Conservation (phyloP, 805 yeast genomes). For the Candida cerambycidarum region DNA sequence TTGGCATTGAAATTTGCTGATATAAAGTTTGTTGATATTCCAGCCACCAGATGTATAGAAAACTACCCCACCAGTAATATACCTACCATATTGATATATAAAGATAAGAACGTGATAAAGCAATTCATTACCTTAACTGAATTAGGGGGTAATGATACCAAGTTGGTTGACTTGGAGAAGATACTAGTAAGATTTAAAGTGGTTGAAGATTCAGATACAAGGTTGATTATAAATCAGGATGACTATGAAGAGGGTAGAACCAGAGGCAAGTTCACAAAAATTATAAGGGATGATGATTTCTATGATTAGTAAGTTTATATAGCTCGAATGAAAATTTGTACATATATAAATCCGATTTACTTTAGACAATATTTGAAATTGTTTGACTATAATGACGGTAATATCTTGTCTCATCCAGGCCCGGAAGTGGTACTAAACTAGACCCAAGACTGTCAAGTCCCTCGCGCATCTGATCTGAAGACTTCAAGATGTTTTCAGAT, state of each 20-base stretch:
- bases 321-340: too few relatives aligned
- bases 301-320: slow-evolving; percentile 27
- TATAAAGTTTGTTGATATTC: slow-evolving; percentile 87
- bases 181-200: slow-evolving; percentile 68
- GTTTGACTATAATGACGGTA: too few relatives aligned
- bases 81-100: slow-evolving; percentile 86
- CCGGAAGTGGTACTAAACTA: too few relatives aligned
- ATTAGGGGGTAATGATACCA: slow-evolving; percentile 82
- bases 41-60: slow-evolving; percentile 89
- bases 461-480: slow-evolving; percentile 5
- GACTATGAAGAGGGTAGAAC: slow-evolving; percentile 52
- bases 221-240: slow-evolving; percentile 59
- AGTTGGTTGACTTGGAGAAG: slow-evolving; percentile 65
- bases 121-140: slow-evolving; percentile 79
- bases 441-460: too few relatives aligned
- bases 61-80: slow-evolving; percentile 87
- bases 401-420: too few relatives aligned
- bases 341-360: not conserved
- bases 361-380: too few relatives aligned
- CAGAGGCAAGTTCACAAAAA: slow-evolving; percentile 55
- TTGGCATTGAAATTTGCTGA: slow-evolving; percentile 73
- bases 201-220: slow-evolving; percentile 61
- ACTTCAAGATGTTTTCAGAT: slow-evolving; percentile 12
- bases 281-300: slow-evolving; percentile 35
- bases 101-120: slow-evolving; percentile 72